Evolutionary conservation across 2,329 filamentous ascomycete species (phyloP).

Genomic region (Paramyrothecium sp.): DNA sequence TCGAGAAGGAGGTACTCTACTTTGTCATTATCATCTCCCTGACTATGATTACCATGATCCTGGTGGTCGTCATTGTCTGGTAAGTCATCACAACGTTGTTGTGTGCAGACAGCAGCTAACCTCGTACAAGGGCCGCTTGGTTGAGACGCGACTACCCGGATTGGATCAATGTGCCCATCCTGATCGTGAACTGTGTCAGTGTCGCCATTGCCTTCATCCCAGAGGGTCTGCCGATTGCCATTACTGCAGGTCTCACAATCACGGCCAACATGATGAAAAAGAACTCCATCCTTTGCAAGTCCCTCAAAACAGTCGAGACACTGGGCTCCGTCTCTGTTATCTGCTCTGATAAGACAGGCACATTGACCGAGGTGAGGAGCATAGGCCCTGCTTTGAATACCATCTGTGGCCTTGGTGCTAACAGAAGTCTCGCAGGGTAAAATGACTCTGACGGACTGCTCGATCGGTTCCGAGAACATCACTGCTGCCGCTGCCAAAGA

Average conservation of each 20-base stretch:
- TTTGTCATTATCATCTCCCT: constrained; percentile 70
- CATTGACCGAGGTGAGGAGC: constrained; percentile 52
- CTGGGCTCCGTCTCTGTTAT: constrained; percentile 71
- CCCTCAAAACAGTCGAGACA: constrained; percentile 75
- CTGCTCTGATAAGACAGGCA: constrained; percentile 77
- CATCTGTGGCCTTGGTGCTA: constrained; percentile 3
- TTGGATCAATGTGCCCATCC: constrained; percentile 69
- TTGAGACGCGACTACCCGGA: constrained; percentile 63
- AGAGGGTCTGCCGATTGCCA: constrained; percentile 68
- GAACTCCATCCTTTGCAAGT: constrained; percentile 78
- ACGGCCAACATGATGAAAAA: constrained; percentile 74
- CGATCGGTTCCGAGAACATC: constrained; percentile 51
- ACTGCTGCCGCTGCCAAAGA: constrained; percentile 50
- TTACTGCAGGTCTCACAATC: constrained; percentile 71
- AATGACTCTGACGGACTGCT: constrained; percentile 71
- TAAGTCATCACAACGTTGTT: constrained; percentile 25
- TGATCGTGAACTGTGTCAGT: constrained; percentile 72
- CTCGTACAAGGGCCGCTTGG: constrained; percentile 61
- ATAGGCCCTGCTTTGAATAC: neutral
- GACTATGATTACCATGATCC: constrained; percentile 65
- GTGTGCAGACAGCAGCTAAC: neutral
- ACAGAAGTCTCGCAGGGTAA: constrained; percentile 48
- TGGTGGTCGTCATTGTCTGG: constrained; percentile 66
- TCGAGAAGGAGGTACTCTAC: constrained; percentile 71
- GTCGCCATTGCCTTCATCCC: constrained; percentile 76